Evolutionary conservation across 768 basidiomycete genomes (phyloP).

Genomic region (Paxillus involutus): DNA sequence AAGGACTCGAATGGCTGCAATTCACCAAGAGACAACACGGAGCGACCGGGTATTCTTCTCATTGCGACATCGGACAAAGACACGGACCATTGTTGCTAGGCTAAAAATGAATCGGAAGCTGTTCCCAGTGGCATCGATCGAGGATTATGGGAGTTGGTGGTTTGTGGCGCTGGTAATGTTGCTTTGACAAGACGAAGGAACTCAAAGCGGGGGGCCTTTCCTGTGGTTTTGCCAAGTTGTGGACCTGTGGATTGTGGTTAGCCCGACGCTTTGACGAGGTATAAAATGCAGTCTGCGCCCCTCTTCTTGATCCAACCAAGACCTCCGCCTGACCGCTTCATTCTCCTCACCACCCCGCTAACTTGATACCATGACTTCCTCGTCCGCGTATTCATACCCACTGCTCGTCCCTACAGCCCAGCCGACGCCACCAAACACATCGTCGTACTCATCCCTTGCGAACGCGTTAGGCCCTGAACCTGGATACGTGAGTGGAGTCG

Average conservation of each 20-base stretch:
- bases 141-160: neutral
- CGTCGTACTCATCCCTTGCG: constrained; percentile 25
- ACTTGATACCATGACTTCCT: constrained; percentile 17
- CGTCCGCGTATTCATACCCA: constrained; percentile 14
- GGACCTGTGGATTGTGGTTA: neutral
- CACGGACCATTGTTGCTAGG: constrained; percentile 4
- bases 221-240: neutral
- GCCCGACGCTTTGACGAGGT: constrained; percentile 17
- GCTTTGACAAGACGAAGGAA: neutral
- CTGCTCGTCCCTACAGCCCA: constrained; percentile 22
- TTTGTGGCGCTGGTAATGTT: constrained; percentile 9
- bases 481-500: constrained; percentile 7
- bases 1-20: neutral
- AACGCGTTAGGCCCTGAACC: constrained; percentile 20
- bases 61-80: neutral
- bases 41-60: neutral
- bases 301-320: neutral
- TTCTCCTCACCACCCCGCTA: neutral
- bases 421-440: constrained; percentile 1
- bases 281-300: constrained; percentile 14
- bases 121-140: neutral
- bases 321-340: neutral
- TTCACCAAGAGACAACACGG: neutral
- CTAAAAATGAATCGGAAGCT: neutral
- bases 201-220: neutral